Percentiles rank a stretch among this genome's conserved stretches.
phyloP scores from a whole-genome alignment of 106 monocot genomes.

The Allium sativum region DNA sequence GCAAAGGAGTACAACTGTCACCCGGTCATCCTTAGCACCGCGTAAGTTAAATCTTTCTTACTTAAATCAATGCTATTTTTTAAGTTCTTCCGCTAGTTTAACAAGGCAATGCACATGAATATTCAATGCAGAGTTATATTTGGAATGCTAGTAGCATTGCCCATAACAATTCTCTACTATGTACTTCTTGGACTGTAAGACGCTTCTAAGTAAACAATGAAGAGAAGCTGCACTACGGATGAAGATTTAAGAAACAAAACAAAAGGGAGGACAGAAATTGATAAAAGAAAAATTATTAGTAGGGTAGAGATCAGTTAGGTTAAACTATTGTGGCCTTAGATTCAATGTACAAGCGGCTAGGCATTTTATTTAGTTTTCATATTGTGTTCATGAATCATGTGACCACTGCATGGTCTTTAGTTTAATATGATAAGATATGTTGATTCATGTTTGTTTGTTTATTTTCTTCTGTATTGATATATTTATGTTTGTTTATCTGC shows the following conservation, averaged over 20 bases:
- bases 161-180: constrained; percentile 61
- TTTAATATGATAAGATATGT: too few relatives aligned
- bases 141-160: constrained; percentile 58
- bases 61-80: background rate
- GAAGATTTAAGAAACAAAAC: background rate
- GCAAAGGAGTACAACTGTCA: constrained; percentile 94
- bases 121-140: constrained; percentile 49
- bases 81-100: background rate
- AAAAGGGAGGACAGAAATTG: background rate
- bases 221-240: background rate
- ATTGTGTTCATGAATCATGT: constrained; percentile 9
- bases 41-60: constrained; percentile 15
- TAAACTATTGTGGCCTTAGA: constrained; percentile 6
- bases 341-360: constrained; percentile 11
- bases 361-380: background rate
- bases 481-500: too few relatives aligned
- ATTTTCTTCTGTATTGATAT: too few relatives aligned
- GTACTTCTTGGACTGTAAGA: constrained; percentile 42
- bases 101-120: background rate
- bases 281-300: background rate
- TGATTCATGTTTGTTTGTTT: too few relatives aligned
- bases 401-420: background rate
- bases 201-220: background rate
- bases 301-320: background rate
- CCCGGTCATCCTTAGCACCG: constrained; percentile 66